Percentiles rank a stretch among this genome's conserved stretches.
phyloP scores from a whole-genome alignment of 1,284 basidiomycete genomes.

The Porogramme epimiltina region DNA sequence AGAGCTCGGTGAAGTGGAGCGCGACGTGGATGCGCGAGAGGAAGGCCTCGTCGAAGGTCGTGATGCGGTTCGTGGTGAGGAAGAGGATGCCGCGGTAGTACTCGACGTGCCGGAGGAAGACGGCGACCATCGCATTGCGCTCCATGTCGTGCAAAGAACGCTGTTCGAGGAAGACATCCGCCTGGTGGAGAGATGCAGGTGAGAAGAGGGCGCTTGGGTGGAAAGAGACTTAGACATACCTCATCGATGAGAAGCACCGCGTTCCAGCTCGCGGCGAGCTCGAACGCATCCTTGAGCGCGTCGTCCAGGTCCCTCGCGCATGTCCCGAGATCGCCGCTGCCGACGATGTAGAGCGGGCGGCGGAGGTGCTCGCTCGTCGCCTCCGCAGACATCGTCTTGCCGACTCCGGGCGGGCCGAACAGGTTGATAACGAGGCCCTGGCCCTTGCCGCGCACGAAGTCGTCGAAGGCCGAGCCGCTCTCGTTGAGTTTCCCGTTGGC shows the following conservation, averaged over 20 bases:
- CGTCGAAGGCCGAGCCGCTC: constrained; percentile 50
- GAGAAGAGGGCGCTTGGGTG: not conserved
- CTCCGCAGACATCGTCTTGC: constrained; percentile 52
- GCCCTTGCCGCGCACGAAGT: constrained; percentile 64
- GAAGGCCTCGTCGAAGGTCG: constrained; percentile 66
- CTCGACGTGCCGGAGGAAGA: constrained; percentile 63
- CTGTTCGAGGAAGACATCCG: constrained; percentile 56
- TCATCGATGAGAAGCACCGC: constrained; percentile 55
- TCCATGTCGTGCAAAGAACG: constrained; percentile 58
- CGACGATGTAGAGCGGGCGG: constrained; percentile 58
- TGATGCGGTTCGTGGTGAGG: constrained; percentile 66
- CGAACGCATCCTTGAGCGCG: constrained; percentile 25
- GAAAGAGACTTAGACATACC: constrained; percentile 24
- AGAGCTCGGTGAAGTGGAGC: constrained; percentile 57
- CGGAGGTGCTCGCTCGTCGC: constrained; percentile 61
- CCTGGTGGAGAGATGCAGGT: not conserved
- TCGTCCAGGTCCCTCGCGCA: constrained; percentile 34
- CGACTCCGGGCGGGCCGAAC: constrained; percentile 63
- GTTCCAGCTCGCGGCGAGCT: constrained; percentile 61
- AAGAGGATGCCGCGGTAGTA: constrained; percentile 66
- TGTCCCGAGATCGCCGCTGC: constrained; percentile 58
- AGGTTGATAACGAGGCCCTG: constrained; percentile 61
- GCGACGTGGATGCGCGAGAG: constrained; percentile 65
- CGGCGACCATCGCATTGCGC: constrained; percentile 62
- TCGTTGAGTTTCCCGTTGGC: constrained; percentile 43